A percentile compares a stretch with the other conserved stretches of the same genome.
These are phyloP conservation scores for Corrigiola litoralis DNA, from an alignment of 179 eudicot genomes.

Conservation along the genomic window DNA sequence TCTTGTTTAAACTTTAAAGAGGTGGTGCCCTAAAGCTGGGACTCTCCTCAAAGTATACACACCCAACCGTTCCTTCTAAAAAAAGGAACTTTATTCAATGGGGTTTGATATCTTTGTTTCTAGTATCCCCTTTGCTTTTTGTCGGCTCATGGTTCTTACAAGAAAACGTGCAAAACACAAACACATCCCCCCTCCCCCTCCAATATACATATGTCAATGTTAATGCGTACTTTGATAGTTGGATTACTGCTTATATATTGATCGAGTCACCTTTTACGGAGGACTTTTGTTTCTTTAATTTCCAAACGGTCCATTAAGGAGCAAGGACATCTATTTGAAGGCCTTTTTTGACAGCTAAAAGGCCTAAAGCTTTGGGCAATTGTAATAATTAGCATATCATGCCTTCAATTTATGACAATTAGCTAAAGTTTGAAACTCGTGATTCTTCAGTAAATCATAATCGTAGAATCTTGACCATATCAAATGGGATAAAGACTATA, in stretches of 20 bases:
- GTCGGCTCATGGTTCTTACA: constrained; percentile 23
- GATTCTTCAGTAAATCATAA: constrained; percentile 17
- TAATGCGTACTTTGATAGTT: neutral
- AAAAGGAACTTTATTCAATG: constrained; percentile 7
- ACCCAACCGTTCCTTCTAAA: neutral
- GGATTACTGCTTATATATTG: no score
- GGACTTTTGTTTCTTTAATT: neutral
- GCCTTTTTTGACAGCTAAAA: constrained; percentile 18
- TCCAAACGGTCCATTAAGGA: neutral
- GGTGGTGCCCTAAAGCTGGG: constrained; percentile 38
- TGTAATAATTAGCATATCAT: constrained; percentile 23
- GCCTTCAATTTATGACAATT: constrained; percentile 10
- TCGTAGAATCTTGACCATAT: neutral
- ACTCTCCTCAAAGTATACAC: constrained; percentile 7
- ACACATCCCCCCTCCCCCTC: no score
- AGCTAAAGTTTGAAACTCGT: constrained; percentile 7
- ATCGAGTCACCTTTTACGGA: no score
- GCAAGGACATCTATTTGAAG: neutral
- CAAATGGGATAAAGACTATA: neutral
- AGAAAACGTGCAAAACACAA: neutral
- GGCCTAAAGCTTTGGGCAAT: neutral
- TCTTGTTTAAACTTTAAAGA: constrained; percentile 3
- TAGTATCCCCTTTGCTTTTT: constrained; percentile 22
- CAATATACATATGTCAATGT: neutral
- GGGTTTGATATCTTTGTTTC: constrained; percentile 20